Percentiles rank a stretch among this genome's conserved stretches.
Evolutionary conservation across 129 eudicot genomes (phyloP).

Genomic region (Pittosporum tobira): DNA sequence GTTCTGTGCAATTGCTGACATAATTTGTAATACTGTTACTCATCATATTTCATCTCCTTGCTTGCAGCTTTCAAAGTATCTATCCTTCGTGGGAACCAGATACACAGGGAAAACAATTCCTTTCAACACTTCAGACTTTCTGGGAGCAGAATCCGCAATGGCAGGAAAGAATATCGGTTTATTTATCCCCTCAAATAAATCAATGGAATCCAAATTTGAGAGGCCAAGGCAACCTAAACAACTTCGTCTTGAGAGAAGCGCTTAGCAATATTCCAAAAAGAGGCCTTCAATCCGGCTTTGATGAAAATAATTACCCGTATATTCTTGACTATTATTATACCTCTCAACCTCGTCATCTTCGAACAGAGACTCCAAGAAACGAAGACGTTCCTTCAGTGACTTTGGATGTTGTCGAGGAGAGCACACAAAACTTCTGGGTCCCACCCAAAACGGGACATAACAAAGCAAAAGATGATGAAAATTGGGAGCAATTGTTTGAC

Average conservation of each 20-base stretch:
- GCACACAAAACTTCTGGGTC: constrained; percentile 33
- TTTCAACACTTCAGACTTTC: constrained; percentile 46
- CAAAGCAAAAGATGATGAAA: constrained; percentile 31
- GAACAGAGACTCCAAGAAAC: constrained; percentile 7
- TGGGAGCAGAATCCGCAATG: constrained; percentile 60
- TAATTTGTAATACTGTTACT: too few species aligned
- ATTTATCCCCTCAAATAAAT: constrained; percentile 32
- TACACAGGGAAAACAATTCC: constrained; percentile 60
- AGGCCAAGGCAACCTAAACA: constrained; percentile 33
- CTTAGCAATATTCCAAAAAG: constrained; percentile 26
- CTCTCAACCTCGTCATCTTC: constrained; percentile 28
- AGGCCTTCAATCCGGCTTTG: constrained; percentile 40
- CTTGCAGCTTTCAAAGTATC: constrained; percentile 72
- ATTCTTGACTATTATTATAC: constrained; percentile 82
- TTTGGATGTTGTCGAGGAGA: constrained; percentile 19
- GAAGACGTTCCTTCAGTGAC: constrained; percentile 23
- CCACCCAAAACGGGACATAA: constrained; percentile 29
- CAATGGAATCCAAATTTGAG: constrained; percentile 28
- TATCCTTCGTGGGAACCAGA: constrained; percentile 88
- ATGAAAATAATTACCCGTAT: constrained; percentile 60
- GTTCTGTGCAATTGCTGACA: too few species aligned
- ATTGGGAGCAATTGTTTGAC: constrained; percentile 58
- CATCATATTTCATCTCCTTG: too few species aligned
- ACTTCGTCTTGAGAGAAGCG: constrained; percentile 37
- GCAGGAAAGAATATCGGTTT: constrained; percentile 30